Percentiles rank a stretch among this genome's conserved stretches.
Conservation (phyloP, 441 rosid genomes). For the Arabidopsis lyrata region DNA sequence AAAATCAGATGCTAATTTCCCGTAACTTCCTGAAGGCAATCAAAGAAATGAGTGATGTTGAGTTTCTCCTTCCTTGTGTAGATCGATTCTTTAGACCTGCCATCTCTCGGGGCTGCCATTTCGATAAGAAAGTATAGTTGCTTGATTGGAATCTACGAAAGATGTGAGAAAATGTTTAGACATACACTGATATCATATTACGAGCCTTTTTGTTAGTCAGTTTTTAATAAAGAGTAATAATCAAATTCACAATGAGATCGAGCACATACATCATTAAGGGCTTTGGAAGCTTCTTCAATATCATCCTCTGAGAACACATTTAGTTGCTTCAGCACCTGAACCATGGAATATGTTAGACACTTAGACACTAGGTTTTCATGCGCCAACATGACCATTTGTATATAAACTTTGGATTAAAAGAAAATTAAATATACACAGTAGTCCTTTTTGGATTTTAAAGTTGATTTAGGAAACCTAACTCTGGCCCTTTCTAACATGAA, state of each 20-base stretch:
- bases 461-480: no score
- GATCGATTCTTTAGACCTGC: slow-evolving; percentile 14
- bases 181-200: no score
- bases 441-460: no score
- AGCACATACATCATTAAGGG: slow-evolving; percentile 69
- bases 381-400: no score
- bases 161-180: no score
- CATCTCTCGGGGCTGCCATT: slow-evolving; percentile 19
- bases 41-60: slow-evolving; percentile 20
- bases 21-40: background rate
- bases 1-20: no score
- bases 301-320: slow-evolving; percentile 71
- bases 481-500: no score
- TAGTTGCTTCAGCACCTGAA: slow-evolving; percentile 69
- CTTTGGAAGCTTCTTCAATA: slow-evolving; percentile 64
- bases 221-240: background rate
- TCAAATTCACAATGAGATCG: background rate
- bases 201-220: no score
- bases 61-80: slow-evolving; percentile 14
- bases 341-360: background rate
- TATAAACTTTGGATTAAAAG: no score
- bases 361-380: no score
- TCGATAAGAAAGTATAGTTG: slow-evolving; percentile 21
- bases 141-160: slow-evolving; percentile 24
- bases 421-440: no score